phyloP scores from a whole-genome alignment of 179 eudicot species.

The Dionaea muscipula region DNA sequence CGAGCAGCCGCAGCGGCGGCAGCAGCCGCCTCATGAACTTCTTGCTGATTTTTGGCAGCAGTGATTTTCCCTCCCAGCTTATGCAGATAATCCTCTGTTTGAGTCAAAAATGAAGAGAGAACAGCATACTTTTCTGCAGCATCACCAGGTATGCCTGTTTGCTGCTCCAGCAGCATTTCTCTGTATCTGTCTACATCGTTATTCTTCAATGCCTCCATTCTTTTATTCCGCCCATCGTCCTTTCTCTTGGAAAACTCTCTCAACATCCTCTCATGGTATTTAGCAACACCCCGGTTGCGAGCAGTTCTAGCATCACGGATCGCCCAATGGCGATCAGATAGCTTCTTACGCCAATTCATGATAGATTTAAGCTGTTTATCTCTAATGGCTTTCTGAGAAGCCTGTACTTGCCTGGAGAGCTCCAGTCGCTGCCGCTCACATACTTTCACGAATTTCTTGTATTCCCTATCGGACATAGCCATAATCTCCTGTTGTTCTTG shows the following conservation, averaged over 20 bases:
- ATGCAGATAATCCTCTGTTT: constrained; percentile 90
- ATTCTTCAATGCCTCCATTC: constrained; percentile 98
- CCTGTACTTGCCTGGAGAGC: constrained; percentile 77
- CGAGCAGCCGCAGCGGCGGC: constrained; percentile 54
- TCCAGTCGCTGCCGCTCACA: constrained; percentile 93
- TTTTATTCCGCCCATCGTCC: constrained; percentile 75
- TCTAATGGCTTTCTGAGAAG: constrained; percentile 73
- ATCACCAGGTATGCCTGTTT: constrained; percentile 79
- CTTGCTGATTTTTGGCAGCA: constrained; percentile 86
- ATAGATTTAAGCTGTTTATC: constrained; percentile 85
- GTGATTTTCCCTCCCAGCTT: constrained; percentile 89
- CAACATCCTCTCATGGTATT: constrained; percentile 89
- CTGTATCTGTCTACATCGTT: constrained; percentile 92
- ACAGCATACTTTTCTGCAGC: constrained; percentile 85
- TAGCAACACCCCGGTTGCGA: constrained; percentile 88
- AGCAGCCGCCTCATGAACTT: constrained; percentile 91
- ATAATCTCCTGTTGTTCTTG: constrained; percentile 90
- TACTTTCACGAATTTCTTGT: constrained; percentile 75
- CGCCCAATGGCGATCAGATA: constrained; percentile 90
- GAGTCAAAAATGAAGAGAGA: constrained; percentile 79
- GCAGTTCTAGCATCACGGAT: constrained; percentile 96
- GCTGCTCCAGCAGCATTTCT: constrained; percentile 97
- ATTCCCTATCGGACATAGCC: constrained; percentile 92
- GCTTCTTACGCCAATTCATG: constrained; percentile 92
- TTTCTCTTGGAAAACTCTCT: constrained; percentile 90